Evolutionary conservation across 495 filamentous ascomycete species (phyloP), one percentile per base, ranked within the genome.

Genomic region (Hyphodiscus hymeniophilus): DNA sequence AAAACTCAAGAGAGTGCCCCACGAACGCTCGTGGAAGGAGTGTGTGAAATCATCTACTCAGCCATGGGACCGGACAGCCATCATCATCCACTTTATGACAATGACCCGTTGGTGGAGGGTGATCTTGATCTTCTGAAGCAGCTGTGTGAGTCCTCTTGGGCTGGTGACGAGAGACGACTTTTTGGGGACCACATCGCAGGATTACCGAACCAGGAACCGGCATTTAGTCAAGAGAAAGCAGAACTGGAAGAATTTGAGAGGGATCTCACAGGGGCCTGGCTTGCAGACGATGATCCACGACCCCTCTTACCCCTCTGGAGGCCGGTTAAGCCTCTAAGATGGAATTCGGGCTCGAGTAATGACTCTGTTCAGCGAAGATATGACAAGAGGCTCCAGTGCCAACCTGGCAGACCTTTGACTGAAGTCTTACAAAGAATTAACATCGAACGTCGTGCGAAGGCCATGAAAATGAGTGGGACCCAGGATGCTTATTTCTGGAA

Each of bases 81-180:
- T 1, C 32, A 31, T 22, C 41, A 38, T 41, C 11, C 17, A 22
- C 15, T 48, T 0, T 4, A 26, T 1, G 41, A 48, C 21, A 22
- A 40, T 7, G 16, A 15, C 2, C 17, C 2, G 26, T n/a, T 54
- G 35, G 36, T n/a, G 21, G 4, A 23, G 16, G 35, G 23, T 13
- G 31, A 40, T n/a, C n/a, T 47, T 8, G 47, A 51, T 30, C 23
- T 50, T 18, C 38, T 55, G 24, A 12, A 17, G 2, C 20, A 36
- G 7, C 12, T 56, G 15, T 16, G 43, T 12, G 54, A 33, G 13
- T 11, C 38, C 21, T 56, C 54, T 2, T 56, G 54, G 54, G 39
- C 43, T 31, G 48, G 47, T 13, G 12, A 39, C n/a, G 20, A 6
- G 31, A n/a, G 23, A 15, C 10, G 10, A 10, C n/a, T 16, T 24